Evolutionary conservation across 2,329 filamentous ascomycete genomes (phyloP).

Genomic region (Ophiostoma fasciatum): DNA sequence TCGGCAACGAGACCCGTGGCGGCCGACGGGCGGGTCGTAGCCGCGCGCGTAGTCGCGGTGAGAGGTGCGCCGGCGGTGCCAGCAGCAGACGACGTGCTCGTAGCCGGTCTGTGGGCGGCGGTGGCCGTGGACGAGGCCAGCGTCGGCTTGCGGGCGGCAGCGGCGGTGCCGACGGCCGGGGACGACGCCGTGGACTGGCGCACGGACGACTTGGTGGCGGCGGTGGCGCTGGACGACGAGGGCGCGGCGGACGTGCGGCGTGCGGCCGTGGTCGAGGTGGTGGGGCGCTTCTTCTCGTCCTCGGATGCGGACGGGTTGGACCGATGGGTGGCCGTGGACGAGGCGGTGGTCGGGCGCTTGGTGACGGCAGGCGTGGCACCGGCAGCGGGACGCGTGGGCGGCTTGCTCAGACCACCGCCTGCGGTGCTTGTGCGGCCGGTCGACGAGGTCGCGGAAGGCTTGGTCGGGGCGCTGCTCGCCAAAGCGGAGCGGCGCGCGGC

Average conservation of each 20-base stretch:
- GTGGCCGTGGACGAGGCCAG: slow-evolving; percentile 5
- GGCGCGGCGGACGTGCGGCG: slow-evolving; percentile 20
- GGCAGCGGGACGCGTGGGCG: slow-evolving; percentile 17
- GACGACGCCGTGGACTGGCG: slow-evolving; percentile 1
- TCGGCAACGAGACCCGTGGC: slow-evolving; percentile 27
- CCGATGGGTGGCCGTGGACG: slow-evolving; percentile 18
- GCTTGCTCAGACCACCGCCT: slow-evolving; percentile 16
- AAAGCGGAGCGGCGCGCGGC: slow-evolving; percentile 14
- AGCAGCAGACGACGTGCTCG: slow-evolving; percentile 25
- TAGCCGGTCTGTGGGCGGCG: slow-evolving; percentile 16
- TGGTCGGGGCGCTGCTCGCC: slow-evolving; percentile 15
- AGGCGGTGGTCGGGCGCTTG: slow-evolving; percentile 19
- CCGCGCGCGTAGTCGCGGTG: slow-evolving; percentile 16
- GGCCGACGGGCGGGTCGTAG: slow-evolving; percentile 18
- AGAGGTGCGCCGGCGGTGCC: no score
- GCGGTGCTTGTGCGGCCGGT: slow-evolving; percentile 15
- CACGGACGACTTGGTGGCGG: slow-evolving; percentile 2
- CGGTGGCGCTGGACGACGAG: slow-evolving; percentile 3
- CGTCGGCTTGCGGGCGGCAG: slow-evolving; percentile 19
- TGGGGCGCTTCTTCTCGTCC: slow-evolving; percentile 21
- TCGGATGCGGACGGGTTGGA: slow-evolving; percentile 22
- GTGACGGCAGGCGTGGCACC: slow-evolving; percentile 13
- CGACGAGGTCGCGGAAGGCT: slow-evolving; percentile 16
- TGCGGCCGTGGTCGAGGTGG: slow-evolving; percentile 12
- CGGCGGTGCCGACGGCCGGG: slow-evolving; percentile 12